Conservation (phyloP, 164 flowering plant genomes). For the Malania oleifera region DNA sequence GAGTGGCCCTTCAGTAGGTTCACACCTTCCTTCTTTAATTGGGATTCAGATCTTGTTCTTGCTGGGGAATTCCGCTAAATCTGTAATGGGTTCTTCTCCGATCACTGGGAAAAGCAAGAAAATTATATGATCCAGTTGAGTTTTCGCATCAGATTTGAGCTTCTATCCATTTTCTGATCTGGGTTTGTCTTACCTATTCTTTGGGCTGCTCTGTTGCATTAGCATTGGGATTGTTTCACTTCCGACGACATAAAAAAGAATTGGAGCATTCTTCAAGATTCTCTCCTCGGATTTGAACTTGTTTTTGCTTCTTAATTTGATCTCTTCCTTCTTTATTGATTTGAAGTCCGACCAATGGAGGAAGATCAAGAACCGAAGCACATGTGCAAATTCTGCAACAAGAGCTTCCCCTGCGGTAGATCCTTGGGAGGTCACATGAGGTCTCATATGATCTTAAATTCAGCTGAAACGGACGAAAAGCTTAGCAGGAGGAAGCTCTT, state of each 20-base stretch:
- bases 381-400: slow-evolving; percentile 72
- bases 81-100: slow-evolving; percentile 22
- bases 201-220: slow-evolving; percentile 13
- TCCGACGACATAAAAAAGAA: neutral
- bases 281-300: slow-evolving; percentile 5
- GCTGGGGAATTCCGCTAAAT: slow-evolving; percentile 7
- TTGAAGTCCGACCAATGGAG: slow-evolving; percentile 22
- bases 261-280: slow-evolving; percentile 6
- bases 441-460: slow-evolving; percentile 56
- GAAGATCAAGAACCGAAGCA: slow-evolving; percentile 39
- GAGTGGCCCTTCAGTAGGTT: neutral
- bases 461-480: slow-evolving; percentile 28
- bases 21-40: neutral
- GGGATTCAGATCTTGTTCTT: slow-evolving; percentile 29
- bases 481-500: slow-evolving; percentile 22
- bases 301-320: slow-evolving; percentile 2
- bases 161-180: slow-evolving; percentile 28
- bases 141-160: slow-evolving; percentile 13
- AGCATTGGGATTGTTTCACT: neutral
- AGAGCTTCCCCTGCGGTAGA: slow-evolving; percentile 74
- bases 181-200: slow-evolving; percentile 15
- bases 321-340: slow-evolving; percentile 1
- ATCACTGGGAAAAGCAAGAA: slow-evolving; percentile 11
- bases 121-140: slow-evolving; percentile 19
- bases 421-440: slow-evolving; percentile 96